These are phyloP conservation scores for Nemania sp. DNA, from an alignment of 2,329 filamentous ascomycete genomes.

Conservation along the genomic window DNA sequence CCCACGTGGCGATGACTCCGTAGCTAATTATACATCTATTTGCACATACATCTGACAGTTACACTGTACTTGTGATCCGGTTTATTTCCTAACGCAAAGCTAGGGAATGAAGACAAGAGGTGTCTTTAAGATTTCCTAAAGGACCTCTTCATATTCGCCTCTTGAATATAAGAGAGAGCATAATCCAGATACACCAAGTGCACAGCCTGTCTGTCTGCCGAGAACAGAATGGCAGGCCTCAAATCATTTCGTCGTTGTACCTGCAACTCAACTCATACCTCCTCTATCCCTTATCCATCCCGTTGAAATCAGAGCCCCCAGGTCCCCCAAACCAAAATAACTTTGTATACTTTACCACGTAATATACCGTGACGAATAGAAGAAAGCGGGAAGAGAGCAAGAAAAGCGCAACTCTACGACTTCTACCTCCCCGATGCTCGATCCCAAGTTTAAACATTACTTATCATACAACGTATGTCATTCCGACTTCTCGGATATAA, in stretches of 20 bases:
- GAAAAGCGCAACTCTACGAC: slow-evolving; percentile 7
- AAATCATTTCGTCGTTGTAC: slow-evolving; percentile 11
- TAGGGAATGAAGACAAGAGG: slow-evolving; percentile 7
- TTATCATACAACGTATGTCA: slow-evolving; percentile 37
- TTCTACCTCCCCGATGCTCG: slow-evolving; percentile 1
- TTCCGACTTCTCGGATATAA: slow-evolving; percentile 14
- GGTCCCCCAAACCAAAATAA: slow-evolving; percentile 20
- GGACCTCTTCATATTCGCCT: background rate
- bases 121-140: slow-evolving; percentile 13
- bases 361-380: slow-evolving; percentile 14
- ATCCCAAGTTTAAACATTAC: slow-evolving; percentile 34
- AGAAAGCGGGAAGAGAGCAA: background rate
- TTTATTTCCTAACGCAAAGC: slow-evolving; percentile 14
- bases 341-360: slow-evolving; percentile 29
- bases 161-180: background rate
- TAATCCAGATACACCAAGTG: background rate
- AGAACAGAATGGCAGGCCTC: background rate
- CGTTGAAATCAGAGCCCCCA: background rate
- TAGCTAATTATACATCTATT: background rate
- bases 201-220: background rate
- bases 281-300: slow-evolving; percentile 20
- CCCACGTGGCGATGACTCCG: background rate
- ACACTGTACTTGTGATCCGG: slow-evolving; percentile 6
- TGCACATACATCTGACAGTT: background rate
- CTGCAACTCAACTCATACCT: background rate